These are phyloP conservation scores for Sporothrix protearum DNA, from an alignment of 2,329 filamentous ascomycete genomes.

Conservation along the genomic window DNA sequence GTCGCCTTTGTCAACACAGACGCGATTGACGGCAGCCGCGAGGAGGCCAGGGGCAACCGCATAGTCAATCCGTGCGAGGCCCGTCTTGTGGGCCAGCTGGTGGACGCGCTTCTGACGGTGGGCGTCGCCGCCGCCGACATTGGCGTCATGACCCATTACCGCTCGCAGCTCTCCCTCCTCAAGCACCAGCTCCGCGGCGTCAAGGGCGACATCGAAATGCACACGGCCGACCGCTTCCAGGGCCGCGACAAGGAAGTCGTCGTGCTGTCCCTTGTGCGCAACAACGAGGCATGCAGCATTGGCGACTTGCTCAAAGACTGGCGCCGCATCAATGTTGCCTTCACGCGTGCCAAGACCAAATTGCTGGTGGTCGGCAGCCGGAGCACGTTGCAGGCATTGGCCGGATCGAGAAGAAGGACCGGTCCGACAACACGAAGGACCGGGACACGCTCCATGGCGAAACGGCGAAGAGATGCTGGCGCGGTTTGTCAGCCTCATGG, in stretches of 20 bases:
- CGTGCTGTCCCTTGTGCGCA: constrained; percentile 80
- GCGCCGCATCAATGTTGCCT: constrained; percentile 90
- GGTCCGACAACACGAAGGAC: constrained; percentile 47
- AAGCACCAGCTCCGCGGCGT: constrained; percentile 63
- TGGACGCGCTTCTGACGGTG: constrained; percentile 69
- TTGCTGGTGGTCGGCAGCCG: constrained; percentile 81
- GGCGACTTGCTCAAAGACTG: constrained; percentile 89
- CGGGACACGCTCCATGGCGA: constrained; percentile 37
- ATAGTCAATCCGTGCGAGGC: constrained; percentile 88
- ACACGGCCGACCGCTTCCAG: constrained; percentile 96
- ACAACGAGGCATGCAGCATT: constrained; percentile 77
- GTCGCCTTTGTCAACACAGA: constrained; percentile 92
- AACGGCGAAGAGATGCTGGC: constrained; percentile 70
- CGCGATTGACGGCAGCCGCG: constrained; percentile 61
- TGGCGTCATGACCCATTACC: constrained; percentile 95
- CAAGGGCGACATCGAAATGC: constrained; percentile 72
- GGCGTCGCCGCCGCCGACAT: constrained; percentile 75
- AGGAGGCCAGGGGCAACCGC: constrained; percentile 75
- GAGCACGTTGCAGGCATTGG: constrained; percentile 58
- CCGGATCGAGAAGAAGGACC: constrained; percentile 53
- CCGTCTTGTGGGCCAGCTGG: constrained; percentile 71
- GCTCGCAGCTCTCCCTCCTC: constrained; percentile 81
- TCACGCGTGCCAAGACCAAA: constrained; percentile 90
- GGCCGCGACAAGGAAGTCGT: constrained; percentile 93
- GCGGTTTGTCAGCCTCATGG: constrained; percentile 73